These are phyloP conservation scores for Multifurca ochricompacta DNA, from an alignment of 768 basidiomycete genomes.

Conservation along the genomic window DNA sequence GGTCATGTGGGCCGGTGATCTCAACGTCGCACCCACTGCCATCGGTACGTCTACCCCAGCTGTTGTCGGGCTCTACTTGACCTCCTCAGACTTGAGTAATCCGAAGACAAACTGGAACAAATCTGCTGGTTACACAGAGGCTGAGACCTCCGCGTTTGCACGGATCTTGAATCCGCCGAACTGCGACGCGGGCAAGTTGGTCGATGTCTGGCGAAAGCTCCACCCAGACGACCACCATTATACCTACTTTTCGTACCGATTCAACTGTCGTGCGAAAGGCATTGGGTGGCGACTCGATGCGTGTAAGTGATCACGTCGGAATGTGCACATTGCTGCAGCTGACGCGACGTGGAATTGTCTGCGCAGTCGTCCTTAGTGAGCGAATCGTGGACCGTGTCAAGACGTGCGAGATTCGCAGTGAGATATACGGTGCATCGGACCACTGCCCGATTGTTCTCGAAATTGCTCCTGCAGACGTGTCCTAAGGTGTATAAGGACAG, in stretches of 20 bases:
- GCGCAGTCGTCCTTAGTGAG: conserved; percentile 67
- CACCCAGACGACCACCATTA: conserved; percentile 68
- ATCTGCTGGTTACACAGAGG: conserved; percentile 75
- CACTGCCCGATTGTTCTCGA: conserved; percentile 80
- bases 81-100: conserved; percentile 53
- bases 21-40: conserved; percentile 80
- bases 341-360: neutral
- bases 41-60: conserved; percentile 36
- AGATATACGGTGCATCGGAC: conserved; percentile 84
- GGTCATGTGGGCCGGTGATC: conserved; percentile 82
- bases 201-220: conserved; percentile 72
- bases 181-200: conserved; percentile 37
- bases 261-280: conserved; percentile 71
- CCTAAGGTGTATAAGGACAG: neutral
- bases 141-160: conserved; percentile 69
- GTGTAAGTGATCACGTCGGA: conserved; percentile 40
- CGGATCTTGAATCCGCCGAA: conserved; percentile 52
- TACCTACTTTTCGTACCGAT: conserved; percentile 80
- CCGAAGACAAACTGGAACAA: conserved; percentile 81
- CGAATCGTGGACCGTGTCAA: conserved; percentile 55
- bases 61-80: neutral
- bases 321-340: neutral
- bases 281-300: conserved; percentile 85
- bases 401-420: conserved; percentile 78
- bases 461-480: conserved; percentile 29